Evolutionary conservation across 116 monocot species (phyloP).

Genomic region (Trichopus zeylanicus): DNA sequence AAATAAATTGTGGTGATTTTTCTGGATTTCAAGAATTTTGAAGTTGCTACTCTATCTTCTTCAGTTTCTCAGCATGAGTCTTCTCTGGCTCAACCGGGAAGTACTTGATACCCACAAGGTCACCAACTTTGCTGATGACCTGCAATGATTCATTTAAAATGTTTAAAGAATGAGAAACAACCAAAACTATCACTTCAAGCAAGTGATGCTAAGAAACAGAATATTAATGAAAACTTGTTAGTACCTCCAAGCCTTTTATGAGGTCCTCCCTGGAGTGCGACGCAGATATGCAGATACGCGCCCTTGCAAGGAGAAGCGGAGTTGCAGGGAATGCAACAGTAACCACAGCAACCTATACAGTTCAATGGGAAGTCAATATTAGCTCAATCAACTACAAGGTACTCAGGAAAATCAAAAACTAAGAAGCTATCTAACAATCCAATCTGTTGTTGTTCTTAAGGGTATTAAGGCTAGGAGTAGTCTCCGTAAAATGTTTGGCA

Average conservation of each 20-base stretch:
- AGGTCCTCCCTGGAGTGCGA: constrained; percentile 38
- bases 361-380: no score
- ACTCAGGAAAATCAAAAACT: no score
- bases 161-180: neutral
- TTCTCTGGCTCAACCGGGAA: constrained; percentile 76
- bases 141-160: constrained; percentile 13
- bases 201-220: neutral
- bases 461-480: no score
- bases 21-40: neutral
- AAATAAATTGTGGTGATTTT: no score
- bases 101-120: constrained; percentile 91
- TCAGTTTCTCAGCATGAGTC: constrained; percentile 2
- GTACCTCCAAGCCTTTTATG: constrained; percentile 58
- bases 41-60: neutral
- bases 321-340: constrained; percentile 51
- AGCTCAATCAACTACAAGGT: no score
- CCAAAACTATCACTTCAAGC: neutral
- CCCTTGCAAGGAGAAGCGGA: constrained; percentile 42
- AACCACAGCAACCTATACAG: constrained; percentile 33
- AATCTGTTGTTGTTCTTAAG: no score
- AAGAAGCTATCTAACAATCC: no score
- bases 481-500: no score
- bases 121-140: constrained; percentile 92
- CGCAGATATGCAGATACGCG: constrained; percentile 48
- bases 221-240: neutral